Base-by-base conservation (phyloP, 441 rosid genomes). In the Adansonia madagascariensis region DNA sequence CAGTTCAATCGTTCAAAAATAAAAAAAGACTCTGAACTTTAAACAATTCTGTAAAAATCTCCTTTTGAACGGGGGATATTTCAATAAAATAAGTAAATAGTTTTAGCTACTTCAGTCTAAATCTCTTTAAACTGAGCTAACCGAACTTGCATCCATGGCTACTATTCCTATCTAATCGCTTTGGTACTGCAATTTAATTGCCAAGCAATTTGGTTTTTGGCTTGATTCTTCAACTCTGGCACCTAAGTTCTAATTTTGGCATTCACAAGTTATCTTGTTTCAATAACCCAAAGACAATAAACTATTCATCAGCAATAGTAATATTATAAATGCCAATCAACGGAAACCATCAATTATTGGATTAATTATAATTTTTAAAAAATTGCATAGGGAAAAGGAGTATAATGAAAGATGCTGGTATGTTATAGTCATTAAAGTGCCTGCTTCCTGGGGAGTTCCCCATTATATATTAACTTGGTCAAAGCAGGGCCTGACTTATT, bases 121-220 rank as follows among this genome's bases (percentile, higher is more conserved):
- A 17, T 6, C 22, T 56, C 52, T 18, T 56, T 1, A 10, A 39
- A 12, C 12, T 17, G 17, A 0, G 61, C 83, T 64, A 10, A 88
- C 92, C 81, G 83, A 84, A 41, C 97, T 96, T 17, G 92, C 87
- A 78, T 93, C 98, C 2, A 93, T 84, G 67, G 81, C 91, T 4
- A 91, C 96, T 0, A 95, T 80, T 68, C 93, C 99, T 1, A 97
- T 95, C 81, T 95, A 95, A 7, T 98, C 99, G 41, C 98, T 98
- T 81, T 93, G 98, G 82, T 91, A 90, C 77, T 92, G 77, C 52
- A 89, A 53, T 82, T 92, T 91, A n/a, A 95, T 74, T n/a, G 94
- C 93, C 79, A 95, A 80, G 80, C 92, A 89, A 70, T 86, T 8
- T 73, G 97, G 91, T 27, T 92, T 87, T 20, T 81, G 46, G 85